Evolutionary conservation across 2,329 filamentous ascomycete genomes (phyloP).

Genomic region (Ophiostoma sp.): DNA sequence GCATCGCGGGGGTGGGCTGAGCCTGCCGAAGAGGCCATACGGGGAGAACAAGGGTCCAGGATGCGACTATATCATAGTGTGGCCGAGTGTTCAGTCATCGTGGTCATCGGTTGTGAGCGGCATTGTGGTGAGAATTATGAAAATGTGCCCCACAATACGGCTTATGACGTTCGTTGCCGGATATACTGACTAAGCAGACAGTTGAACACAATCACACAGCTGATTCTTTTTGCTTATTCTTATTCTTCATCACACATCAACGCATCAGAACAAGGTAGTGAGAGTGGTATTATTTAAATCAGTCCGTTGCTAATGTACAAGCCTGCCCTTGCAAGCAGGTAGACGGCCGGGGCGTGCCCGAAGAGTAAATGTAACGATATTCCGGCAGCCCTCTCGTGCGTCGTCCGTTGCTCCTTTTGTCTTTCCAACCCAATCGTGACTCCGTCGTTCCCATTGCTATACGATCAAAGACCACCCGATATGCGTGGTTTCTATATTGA

Average conservation of each 20-base stretch:
- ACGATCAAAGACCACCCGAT: too few relatives aligned
- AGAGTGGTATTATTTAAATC: constrained; percentile 24
- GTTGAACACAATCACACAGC: neutral
- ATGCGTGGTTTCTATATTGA: too few relatives aligned
- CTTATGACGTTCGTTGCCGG: neutral
- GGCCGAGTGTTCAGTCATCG: too few relatives aligned
- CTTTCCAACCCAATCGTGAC: neutral
- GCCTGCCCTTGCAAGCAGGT: constrained; percentile 15
- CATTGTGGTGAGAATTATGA: neutral
- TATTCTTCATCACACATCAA: too few relatives aligned
- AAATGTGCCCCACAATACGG: neutral
- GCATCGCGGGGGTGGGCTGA: constrained; percentile 5
- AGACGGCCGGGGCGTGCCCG: neutral
- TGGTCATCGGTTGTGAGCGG: neutral
- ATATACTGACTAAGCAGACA: constrained; percentile 3
- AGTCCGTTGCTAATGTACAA: constrained; percentile 22
- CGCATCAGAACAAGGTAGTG: neutral
- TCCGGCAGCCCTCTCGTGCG: neutral
- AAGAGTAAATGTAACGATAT: neutral
- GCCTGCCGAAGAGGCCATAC: constrained; percentile 11
- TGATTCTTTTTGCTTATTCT: neutral
- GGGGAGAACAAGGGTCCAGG: neutral
- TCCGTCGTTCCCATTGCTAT: neutral
- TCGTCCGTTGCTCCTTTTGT: neutral
- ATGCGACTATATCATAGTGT: neutral